A percentile compares a stretch with the other conserved stretches of the same genome.
Conservation (phyloP, 2,329 filamentous ascomycete species). For the Aspergillus carbonarius region DNA sequence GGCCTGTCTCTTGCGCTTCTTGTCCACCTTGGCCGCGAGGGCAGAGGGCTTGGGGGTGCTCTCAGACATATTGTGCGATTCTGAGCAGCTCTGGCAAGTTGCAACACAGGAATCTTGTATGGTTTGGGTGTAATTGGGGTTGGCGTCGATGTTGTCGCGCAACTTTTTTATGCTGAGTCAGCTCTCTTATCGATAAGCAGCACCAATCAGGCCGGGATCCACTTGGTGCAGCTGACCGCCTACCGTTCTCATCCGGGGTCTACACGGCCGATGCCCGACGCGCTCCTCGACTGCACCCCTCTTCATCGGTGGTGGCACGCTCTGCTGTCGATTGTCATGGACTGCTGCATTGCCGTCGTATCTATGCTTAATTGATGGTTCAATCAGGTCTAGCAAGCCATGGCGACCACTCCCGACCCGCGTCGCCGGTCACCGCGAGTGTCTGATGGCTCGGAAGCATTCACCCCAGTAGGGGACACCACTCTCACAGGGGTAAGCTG, state of each 20-base stretch:
- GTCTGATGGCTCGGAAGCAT: slow-evolving; percentile 17
- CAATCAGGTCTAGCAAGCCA: slow-evolving; percentile 10
- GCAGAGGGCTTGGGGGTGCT: slow-evolving; percentile 22
- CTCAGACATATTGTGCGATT: slow-evolving; percentile 15
- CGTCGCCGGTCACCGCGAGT: slow-evolving; percentile 29
- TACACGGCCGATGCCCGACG: not conserved
- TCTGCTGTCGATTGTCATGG: not conserved
- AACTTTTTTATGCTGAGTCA: slow-evolving; percentile 23
- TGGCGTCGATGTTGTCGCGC: not conserved
- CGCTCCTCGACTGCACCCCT: slow-evolving; percentile 1
- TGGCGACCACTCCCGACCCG: slow-evolving; percentile 32
- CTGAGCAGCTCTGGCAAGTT: not conserved
- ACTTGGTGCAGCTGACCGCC: not conserved
- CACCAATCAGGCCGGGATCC: slow-evolving; percentile 5
- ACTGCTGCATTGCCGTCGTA: not conserved
- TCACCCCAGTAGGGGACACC: slow-evolving; percentile 30
- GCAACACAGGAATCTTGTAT: not conserved
- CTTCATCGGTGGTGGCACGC: not conserved
- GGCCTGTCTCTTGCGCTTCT: slow-evolving; percentile 43
- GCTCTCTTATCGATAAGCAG: slow-evolving; percentile 21
- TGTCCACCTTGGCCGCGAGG: slow-evolving; percentile 36
- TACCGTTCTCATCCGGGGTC: not conserved
- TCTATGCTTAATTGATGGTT: not conserved
- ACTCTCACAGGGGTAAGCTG: slow-evolving; percentile 28
- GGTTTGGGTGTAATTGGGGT: not conserved